Percentiles rank a stretch among this genome's conserved stretches.
Conservation (phyloP, 768 basidiomycete genomes). For the Sarcodon sp. region DNA sequence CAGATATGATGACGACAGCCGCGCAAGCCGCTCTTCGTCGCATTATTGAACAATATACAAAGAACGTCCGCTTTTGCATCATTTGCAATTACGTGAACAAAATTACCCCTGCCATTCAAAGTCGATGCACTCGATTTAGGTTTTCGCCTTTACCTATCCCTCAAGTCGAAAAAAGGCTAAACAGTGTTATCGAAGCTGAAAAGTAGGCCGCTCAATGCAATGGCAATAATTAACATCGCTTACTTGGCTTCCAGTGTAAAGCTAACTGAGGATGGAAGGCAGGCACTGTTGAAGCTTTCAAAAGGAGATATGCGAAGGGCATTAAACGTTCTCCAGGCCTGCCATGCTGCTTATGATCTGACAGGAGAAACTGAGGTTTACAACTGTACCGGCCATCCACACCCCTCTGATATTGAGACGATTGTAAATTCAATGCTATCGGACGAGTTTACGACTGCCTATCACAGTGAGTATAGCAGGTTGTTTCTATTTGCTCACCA, state of each 20-base stretch:
- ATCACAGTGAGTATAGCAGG: slow-evolving; percentile 42
- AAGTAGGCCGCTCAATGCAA: slow-evolving; percentile 34
- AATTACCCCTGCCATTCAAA: slow-evolving; percentile 96
- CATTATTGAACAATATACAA: slow-evolving; percentile 97
- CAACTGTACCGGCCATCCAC: slow-evolving; percentile 93
- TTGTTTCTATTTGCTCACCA: neutral
- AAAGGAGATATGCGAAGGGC: slow-evolving; percentile 97
- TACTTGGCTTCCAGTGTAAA: slow-evolving; percentile 47
- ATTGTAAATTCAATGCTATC: slow-evolving; percentile 93
- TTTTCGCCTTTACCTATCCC: slow-evolving; percentile 83
- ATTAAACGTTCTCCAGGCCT: slow-evolving; percentile 92
- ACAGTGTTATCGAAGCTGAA: slow-evolving; percentile 73
- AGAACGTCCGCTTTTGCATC: slow-evolving; percentile 98
- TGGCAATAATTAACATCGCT: neutral
- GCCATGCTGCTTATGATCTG: slow-evolving; percentile 90
- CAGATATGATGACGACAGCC: slow-evolving; percentile 99
- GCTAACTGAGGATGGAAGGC: slow-evolving; percentile 73
- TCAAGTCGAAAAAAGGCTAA: slow-evolving; percentile 78
- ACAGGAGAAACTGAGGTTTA: slow-evolving; percentile 89
- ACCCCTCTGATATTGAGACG: slow-evolving; percentile 86
- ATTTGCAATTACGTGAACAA: slow-evolving; percentile 99
- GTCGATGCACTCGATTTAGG: slow-evolving; percentile 93
- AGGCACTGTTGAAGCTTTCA: slow-evolving; percentile 86
- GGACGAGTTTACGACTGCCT: slow-evolving; percentile 89
- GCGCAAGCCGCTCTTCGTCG: slow-evolving; percentile 95